Percentiles rank a stretch among this genome's conserved stretches.
phyloP scores from a whole-genome alignment of 2,329 filamentous ascomycete species.

The Alternaria tenuissima region DNA sequence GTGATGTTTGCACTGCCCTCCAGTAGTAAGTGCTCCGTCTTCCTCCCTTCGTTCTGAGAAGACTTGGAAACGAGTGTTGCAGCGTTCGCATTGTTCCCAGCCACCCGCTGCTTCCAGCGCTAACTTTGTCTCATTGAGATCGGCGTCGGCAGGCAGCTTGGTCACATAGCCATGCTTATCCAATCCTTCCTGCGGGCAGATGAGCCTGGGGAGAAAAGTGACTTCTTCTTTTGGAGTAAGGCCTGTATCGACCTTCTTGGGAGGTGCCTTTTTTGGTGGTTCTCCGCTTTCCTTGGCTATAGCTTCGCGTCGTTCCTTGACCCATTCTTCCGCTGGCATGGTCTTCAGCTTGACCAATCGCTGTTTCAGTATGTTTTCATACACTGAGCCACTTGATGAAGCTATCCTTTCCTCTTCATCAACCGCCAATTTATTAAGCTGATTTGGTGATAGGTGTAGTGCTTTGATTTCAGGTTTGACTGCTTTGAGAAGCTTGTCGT shows the following conservation, averaged over 20 bases:
- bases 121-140: conserved; percentile 71
- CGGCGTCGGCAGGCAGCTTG: conserved; percentile 68
- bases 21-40: conserved; percentile 78
- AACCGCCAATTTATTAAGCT: conserved; percentile 72
- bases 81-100: conserved; percentile 91
- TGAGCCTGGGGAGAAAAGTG: conserved; percentile 55
- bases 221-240: conserved; percentile 72
- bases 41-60: conserved; percentile 83
- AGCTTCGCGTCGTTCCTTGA: conserved; percentile 61
- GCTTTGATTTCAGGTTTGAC: conserved; percentile 60
- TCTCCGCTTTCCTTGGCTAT: conserved; percentile 34
- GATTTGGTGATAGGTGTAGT: conserved; percentile 69
- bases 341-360: conserved; percentile 78
- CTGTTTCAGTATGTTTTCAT: conserved; percentile 84
- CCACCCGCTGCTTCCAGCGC: conserved; percentile 73
- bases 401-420: conserved; percentile 83
- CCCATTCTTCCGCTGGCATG: conserved; percentile 78
- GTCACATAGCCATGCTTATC: conserved; percentile 78
- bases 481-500: conserved; percentile 66
- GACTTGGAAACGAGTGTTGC: conserved; percentile 84
- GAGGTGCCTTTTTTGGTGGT: conserved; percentile 51
- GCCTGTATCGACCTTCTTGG: conserved; percentile 71
- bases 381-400: conserved; percentile 72
- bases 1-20: conserved; percentile 82
- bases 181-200: conserved; percentile 71